Evolutionary conservation across 352 stramenopile species (phyloP).

Genomic region (Phytopythium mirpurense): DNA sequence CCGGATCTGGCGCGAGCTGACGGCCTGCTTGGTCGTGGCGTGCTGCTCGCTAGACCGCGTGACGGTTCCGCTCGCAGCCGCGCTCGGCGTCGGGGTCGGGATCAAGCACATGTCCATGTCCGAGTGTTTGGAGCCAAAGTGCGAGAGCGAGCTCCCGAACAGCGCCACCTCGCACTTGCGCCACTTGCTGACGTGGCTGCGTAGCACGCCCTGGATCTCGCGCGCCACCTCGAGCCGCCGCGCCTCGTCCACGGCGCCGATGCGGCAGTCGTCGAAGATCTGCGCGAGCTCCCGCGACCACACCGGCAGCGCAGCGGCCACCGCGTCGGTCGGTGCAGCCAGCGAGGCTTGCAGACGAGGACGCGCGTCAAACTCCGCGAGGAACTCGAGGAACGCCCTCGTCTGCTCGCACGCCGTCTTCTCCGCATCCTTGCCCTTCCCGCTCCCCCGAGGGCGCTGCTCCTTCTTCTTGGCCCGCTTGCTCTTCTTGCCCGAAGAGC

Average conservation of each 20-base stretch:
- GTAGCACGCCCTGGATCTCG: slow-evolving; percentile 42
- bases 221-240: slow-evolving; percentile 27
- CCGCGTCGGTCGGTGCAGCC: slow-evolving; percentile 4
- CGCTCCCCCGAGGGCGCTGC: slow-evolving; percentile 17
- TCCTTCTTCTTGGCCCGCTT: slow-evolving; percentile 26
- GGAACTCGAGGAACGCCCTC: slow-evolving; percentile 44
- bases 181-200: slow-evolving; percentile 40
- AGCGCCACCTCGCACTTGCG: slow-evolving; percentile 42
- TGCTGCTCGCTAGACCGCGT: too few species aligned
- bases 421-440: slow-evolving; percentile 23
- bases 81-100: slow-evolving; percentile 7
- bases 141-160: slow-evolving; percentile 77
- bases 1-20: slow-evolving; percentile 36
- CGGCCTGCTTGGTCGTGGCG: slow-evolving; percentile 6
- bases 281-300: slow-evolving; percentile 29
- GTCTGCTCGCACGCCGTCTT: slow-evolving; percentile 35
- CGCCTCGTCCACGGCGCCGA: slow-evolving; percentile 40
- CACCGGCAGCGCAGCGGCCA: slow-evolving; percentile 1
- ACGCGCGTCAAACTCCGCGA: slow-evolving; percentile 17
- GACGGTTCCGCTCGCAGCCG: neutral
- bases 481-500: too few species aligned
- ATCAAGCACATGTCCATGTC: slow-evolving; percentile 78
- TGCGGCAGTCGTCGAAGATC: slow-evolving; percentile 38
- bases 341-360: slow-evolving; percentile 1
- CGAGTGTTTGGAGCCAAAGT: slow-evolving; percentile 61